Conservation (phyloP, 129 eudicot genomes). For the Rutidosis leptorrhynchoides region DNA sequence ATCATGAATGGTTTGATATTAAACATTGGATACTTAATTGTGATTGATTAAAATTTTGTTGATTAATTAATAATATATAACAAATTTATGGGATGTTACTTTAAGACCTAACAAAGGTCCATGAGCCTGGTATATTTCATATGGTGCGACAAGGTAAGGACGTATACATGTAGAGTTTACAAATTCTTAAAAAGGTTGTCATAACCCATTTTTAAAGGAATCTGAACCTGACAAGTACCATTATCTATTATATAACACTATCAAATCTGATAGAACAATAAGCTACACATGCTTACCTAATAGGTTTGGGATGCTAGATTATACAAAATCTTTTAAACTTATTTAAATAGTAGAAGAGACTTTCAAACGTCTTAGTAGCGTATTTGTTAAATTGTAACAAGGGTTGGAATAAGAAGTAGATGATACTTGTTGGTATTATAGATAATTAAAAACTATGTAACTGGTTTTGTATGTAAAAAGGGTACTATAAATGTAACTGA, state of each 20-base stretch:
- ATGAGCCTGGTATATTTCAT: background rate
- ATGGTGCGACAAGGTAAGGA: background rate
- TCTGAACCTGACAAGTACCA: conserved; percentile 6
- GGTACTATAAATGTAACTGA: background rate
- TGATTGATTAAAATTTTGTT: too few relatives aligned
- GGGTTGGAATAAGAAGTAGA: background rate
- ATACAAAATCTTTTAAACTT: background rate
- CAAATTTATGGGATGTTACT: too few relatives aligned
- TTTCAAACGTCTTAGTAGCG: conserved; percentile 5
- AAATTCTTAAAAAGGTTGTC: background rate
- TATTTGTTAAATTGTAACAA: background rate
- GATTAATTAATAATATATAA: too few relatives aligned
- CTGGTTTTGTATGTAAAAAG: background rate
- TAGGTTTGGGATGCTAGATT: background rate
- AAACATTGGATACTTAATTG: too few relatives aligned
- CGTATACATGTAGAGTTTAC: background rate
- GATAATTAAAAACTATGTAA: background rate
- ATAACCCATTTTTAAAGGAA: background rate
- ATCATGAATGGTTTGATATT: too few relatives aligned
- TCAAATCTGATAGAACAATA: background rate
- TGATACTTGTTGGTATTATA: background rate
- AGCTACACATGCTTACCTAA: background rate
- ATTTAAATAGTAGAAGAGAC: background rate
- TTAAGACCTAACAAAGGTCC: too few relatives aligned
- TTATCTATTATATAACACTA: background rate